Conservation (phyloP, 2,329 filamentous ascomycete genomes). For the Chaetomium globosum region DNA sequence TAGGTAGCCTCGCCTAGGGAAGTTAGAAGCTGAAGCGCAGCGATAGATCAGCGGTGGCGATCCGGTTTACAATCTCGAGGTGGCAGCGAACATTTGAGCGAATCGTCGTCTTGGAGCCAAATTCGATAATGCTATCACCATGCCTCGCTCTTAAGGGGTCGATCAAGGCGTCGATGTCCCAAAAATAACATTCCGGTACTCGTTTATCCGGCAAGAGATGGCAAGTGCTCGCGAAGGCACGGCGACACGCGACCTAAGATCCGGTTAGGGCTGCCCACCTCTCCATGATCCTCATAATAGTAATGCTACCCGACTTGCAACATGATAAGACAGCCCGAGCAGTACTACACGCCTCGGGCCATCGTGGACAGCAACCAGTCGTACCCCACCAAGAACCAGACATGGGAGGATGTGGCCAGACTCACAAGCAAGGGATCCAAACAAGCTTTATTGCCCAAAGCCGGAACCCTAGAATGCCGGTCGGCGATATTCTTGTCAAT, state of each 20-base stretch:
- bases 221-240: not conserved
- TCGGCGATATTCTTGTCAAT: not conserved
- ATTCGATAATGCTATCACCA: slow-evolving; percentile 1
- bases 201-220: not conserved
- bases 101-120: not conserved
- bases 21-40: not conserved
- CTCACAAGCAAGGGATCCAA: not conserved
- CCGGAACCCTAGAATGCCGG: not conserved
- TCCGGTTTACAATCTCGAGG: too few relatives aligned
- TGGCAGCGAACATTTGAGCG: not conserved
- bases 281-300: not conserved
- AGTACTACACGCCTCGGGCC: not conserved
- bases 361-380: not conserved
- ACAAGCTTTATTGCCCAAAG: not conserved
- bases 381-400: not conserved
- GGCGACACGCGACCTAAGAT: not conserved
- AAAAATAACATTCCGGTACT: slow-evolving; percentile 5
- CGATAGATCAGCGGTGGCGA: too few relatives aligned
- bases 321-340: not conserved
- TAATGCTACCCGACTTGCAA: not conserved
- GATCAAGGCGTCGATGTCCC: not conserved
- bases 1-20: too few relatives aligned
- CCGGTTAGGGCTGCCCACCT: not conserved
- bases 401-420: not conserved
- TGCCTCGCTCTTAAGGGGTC: not conserved